Percentiles rank a stretch among this genome's conserved stretches.
phyloP scores from a whole-genome alignment of 768 basidiomycete species.

The Sarcodon aspratus region DNA sequence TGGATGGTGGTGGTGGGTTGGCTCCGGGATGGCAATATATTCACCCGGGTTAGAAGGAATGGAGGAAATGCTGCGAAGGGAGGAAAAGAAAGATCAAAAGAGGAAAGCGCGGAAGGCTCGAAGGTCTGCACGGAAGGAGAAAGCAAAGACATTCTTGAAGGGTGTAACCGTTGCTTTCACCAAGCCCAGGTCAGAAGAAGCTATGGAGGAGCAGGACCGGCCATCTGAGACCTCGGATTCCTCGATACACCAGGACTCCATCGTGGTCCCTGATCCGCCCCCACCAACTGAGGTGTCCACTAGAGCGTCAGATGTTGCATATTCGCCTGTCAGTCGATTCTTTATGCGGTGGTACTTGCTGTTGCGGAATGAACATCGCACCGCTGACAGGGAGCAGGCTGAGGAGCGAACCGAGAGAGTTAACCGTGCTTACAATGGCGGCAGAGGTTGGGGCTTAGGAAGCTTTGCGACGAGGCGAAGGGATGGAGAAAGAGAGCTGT shows the following conservation, averaged over 20 bases:
- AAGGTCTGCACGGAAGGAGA: slow-evolving; percentile 36
- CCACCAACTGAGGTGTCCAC: background rate
- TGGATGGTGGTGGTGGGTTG: slow-evolving; percentile 99
- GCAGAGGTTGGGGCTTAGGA: slow-evolving; percentile 61
- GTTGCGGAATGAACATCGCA: slow-evolving; percentile 58
- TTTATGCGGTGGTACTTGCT: slow-evolving; percentile 45
- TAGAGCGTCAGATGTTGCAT: background rate
- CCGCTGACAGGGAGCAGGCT: slow-evolving; percentile 62
- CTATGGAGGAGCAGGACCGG: background rate
- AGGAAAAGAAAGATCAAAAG: slow-evolving; percentile 44
- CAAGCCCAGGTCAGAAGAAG: slow-evolving; percentile 1
- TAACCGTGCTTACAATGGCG: slow-evolving; percentile 41
- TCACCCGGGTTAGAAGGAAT: slow-evolving; percentile 27
- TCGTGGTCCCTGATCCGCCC: background rate
- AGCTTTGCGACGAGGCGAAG: slow-evolving; percentile 45
- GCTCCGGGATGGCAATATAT: slow-evolving; percentile 73
- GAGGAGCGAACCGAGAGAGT: slow-evolving; percentile 56
- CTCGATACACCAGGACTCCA: background rate
- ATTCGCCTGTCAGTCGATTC: slow-evolving; percentile 9
- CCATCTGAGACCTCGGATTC: too few species aligned
- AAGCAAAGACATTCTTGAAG: slow-evolving; percentile 44
- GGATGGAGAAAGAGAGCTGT: slow-evolving; percentile 19
- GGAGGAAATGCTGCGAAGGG: slow-evolving; percentile 42
- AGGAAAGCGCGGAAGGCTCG: slow-evolving; percentile 34
- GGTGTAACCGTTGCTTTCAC: slow-evolving; percentile 44